Evolutionary conservation across 192 early-diverging fungal genomes (phyloP), one percentile per base, ranked within the genome.

Genomic region (Coemansia sp.): DNA sequence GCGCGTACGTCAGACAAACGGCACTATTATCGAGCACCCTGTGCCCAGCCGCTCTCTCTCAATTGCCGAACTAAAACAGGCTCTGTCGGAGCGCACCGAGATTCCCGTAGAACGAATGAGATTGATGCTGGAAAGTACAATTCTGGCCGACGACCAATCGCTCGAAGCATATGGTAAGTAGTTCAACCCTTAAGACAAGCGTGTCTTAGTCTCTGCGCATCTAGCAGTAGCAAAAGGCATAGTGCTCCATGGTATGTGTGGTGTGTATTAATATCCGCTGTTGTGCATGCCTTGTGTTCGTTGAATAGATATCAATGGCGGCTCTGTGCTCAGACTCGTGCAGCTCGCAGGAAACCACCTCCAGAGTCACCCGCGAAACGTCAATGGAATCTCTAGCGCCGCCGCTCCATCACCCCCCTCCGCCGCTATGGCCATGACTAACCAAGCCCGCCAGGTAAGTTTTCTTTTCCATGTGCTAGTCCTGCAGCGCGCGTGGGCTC

Each of bases 151-250:
- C 79, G 64, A 53, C 59, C 67, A 67, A 41, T 57, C 70, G 14
- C 70, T 81, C n/a, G 70, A 63, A 14, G 57, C 68, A 34, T 81
- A 77, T 62, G 68, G 79, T 69, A 68, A 76, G 79, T 79, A 34
- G 16, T 19, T 10, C 29, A 48, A 19, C 50, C 50, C 29, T 53
- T 31, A 31, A 31, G 11, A 31, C 27, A 27, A 2, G 53, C 53
- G 2, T 56, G 53, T 56, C 53, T 56, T 56, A 33, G 53, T 24
- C 29, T 33, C 53, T 56, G 53, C 31, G 13, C 53, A 4, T 33
- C 31, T 56, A 14, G 53, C 53, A 56, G 53, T 56, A 56, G 53
- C 53, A 56, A 48, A 48, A 48, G 16, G 54, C 54, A 13, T 31
- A 53, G 51, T 27, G 51, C 27, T 27, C 46, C 46, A 6, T 48